These are phyloP conservation scores for Balakata baccata DNA, from an alignment of 345 rosid species.

Conservation along the genomic window DNA sequence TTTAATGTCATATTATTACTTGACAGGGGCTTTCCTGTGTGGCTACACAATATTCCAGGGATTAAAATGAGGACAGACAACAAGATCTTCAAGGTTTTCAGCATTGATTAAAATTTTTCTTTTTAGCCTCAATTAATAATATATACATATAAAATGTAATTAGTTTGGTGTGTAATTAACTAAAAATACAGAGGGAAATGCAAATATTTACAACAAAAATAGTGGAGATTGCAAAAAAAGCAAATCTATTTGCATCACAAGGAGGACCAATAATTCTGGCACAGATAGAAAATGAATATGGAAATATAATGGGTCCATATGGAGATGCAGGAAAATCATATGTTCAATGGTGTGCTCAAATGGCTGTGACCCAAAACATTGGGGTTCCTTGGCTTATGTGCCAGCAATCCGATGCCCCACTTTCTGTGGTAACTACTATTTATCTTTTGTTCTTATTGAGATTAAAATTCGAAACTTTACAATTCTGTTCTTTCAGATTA, in stretches of 20 bases:
- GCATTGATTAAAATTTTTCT: neutral
- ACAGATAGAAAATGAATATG: constrained; percentile 39
- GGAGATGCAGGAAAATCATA: constrained; percentile 29
- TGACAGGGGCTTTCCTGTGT: constrained; percentile 29
- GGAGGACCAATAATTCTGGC: constrained; percentile 65
- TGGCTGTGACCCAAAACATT: constrained; percentile 25
- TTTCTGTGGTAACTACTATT: constrained; percentile 11
- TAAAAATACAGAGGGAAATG: constrained; percentile 30
- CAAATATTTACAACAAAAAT: constrained; percentile 30
- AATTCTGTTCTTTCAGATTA: constrained; percentile 4
- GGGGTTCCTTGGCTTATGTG: constrained; percentile 34
- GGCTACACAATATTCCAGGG: constrained; percentile 32
- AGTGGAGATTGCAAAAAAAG: constrained; percentile 47
- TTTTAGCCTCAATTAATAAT: neutral
- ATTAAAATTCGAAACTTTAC: no score
- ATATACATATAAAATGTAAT: no score
- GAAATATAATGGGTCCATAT: constrained; percentile 18
- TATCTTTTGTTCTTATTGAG: no score
- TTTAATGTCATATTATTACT: no score
- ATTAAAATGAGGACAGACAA: constrained; percentile 22
- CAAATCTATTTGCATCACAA: constrained; percentile 53
- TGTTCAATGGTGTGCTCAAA: constrained; percentile 25
- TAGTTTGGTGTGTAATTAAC: neutral
- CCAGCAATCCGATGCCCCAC: constrained; percentile 27
- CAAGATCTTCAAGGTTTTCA: constrained; percentile 25